phyloP scores from a whole-genome alignment of 2,329 filamentous ascomycete species.

The Aspergillus amoenus region DNA sequence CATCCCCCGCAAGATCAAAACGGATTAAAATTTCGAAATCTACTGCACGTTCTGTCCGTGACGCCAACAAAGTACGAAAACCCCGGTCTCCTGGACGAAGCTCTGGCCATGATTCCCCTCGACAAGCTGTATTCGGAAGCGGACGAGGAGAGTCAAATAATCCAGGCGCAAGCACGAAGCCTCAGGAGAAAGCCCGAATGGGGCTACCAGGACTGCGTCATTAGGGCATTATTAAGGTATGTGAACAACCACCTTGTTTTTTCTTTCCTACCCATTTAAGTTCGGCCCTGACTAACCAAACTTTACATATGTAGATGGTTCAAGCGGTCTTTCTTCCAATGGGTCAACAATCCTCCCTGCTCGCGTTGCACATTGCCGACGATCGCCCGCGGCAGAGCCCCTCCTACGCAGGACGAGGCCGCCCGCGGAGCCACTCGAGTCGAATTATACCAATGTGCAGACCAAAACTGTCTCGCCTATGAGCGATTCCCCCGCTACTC shows the following conservation, averaged over 20 bases:
- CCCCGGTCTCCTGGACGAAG: slow-evolving; percentile 89
- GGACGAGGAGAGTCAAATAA: slow-evolving; percentile 86
- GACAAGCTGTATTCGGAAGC: slow-evolving; percentile 92
- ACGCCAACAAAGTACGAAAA: slow-evolving; percentile 96
- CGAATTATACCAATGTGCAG: slow-evolving; percentile 86
- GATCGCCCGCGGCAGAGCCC: slow-evolving; percentile 76
- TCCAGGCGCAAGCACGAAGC: slow-evolving; percentile 83
- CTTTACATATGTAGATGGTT: slow-evolving; percentile 69
- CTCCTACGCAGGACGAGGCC: slow-evolving; percentile 82
- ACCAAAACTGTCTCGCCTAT: slow-evolving; percentile 69
- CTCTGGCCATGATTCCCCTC: slow-evolving; percentile 78
- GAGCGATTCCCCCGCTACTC: slow-evolving; percentile 93
- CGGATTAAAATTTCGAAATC: slow-evolving; percentile 74
- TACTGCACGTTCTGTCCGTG: slow-evolving; percentile 79
- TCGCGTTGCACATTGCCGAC: slow-evolving; percentile 79
- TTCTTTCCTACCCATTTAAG: background rate
- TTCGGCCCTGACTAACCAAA: slow-evolving; percentile 10
- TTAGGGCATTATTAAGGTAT: slow-evolving; percentile 80
- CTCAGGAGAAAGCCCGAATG: slow-evolving; percentile 83
- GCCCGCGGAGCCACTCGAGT: slow-evolving; percentile 84
- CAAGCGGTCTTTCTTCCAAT: slow-evolving; percentile 90
- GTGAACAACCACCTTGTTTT: slow-evolving; percentile 27
- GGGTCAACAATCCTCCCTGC: slow-evolving; percentile 94
- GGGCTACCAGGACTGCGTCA: slow-evolving; percentile 97
- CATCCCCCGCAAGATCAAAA: slow-evolving; percentile 71